A percentile compares a stretch with the other conserved stretches of the same genome.
Conservation (phyloP, 768 basidiomycete species). For the Termitomyces sp. region DNA sequence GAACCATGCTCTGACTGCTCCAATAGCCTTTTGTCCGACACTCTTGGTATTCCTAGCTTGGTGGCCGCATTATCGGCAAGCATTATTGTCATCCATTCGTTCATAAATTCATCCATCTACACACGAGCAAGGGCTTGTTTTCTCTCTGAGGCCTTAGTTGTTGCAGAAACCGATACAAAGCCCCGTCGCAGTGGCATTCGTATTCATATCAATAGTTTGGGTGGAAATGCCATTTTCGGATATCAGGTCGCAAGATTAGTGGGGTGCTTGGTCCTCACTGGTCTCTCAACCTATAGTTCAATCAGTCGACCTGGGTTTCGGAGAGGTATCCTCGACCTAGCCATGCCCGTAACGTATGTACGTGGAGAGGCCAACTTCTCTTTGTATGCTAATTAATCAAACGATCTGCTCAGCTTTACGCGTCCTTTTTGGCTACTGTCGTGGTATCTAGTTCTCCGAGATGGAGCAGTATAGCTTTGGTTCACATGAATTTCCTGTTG, state of each 20-base stretch:
- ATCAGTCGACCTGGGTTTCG: background rate
- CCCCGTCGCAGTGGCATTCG: constrained; percentile 27
- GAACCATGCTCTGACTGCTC: background rate
- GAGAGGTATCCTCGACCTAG: constrained; percentile 27
- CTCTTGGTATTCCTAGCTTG: constrained; percentile 18
- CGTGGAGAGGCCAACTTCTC: constrained; percentile 3
- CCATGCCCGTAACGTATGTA: constrained; percentile 31
- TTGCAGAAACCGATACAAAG: constrained; percentile 1
- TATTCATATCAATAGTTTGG: constrained; percentile 38
- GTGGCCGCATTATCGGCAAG: constrained; percentile 16
- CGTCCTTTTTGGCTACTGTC: constrained; percentile 39
- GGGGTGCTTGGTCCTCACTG: constrained; percentile 45
- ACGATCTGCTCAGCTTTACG: constrained; percentile 34
- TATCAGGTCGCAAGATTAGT: constrained; percentile 45
- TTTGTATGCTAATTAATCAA: background rate
- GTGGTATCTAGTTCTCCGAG: constrained; percentile 34
- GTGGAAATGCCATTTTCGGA: constrained; percentile 44
- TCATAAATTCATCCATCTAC: constrained; percentile 8
- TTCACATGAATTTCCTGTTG: constrained; percentile 48
- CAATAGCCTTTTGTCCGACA: constrained; percentile 7
- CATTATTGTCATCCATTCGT: constrained; percentile 14
- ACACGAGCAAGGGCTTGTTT: constrained; percentile 7
- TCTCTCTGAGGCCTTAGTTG: background rate
- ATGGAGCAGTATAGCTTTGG: constrained; percentile 34
- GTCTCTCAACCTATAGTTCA: constrained; percentile 39